Evolutionary conservation across 768 basidiomycete species (phyloP), one percentile per base, ranked within the genome.

Genomic region (Auricularia sp.): DNA sequence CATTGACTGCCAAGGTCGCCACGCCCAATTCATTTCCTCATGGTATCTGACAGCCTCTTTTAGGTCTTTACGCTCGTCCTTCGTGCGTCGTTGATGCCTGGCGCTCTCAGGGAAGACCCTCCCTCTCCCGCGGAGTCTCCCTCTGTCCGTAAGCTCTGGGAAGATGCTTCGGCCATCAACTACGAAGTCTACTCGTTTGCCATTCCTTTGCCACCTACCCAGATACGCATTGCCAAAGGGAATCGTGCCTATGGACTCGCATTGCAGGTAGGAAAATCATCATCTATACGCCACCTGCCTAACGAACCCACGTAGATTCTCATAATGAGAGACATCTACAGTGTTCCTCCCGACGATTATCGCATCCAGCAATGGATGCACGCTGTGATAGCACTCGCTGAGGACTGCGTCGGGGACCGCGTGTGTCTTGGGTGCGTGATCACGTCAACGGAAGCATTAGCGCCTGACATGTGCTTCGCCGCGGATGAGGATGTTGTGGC

Each of bases 1-100:
- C 64, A 4, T 64, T 68, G 29, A 39, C 68, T 43, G 69, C 67
- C 11, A 58, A 64, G 62, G 68, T 69, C 6, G n/a, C 18, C 63
- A 11, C 51, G 35, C 7, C 36, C 18, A 11, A 29, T 18, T 36
- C 21, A 58, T 21, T 33, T 18, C 18, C 16, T 8, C 47, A 18
- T 18, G 18, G 47, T 29, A 29, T 6, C 47, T 16, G 47, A 18
- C 47, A 51, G 11, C 10, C 47, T 21, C 8, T n/a, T 29, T 18
- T 21, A 61, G 33, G 21, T 47, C 34, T 61, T 18, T 14, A 29
- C 42, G 7, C 36, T 58, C 3, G 18, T 51, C 35, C 34, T 5
- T 3, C 51, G 44, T 3, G 62, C 34, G 11, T 33, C 54, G 1
- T 33, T 56, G 51, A 16, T 18, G 11, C 36, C 51, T 33, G 44